phyloP scores from a whole-genome alignment of 768 basidiomycete species.

The Sarcomyxa edulis region DNA sequence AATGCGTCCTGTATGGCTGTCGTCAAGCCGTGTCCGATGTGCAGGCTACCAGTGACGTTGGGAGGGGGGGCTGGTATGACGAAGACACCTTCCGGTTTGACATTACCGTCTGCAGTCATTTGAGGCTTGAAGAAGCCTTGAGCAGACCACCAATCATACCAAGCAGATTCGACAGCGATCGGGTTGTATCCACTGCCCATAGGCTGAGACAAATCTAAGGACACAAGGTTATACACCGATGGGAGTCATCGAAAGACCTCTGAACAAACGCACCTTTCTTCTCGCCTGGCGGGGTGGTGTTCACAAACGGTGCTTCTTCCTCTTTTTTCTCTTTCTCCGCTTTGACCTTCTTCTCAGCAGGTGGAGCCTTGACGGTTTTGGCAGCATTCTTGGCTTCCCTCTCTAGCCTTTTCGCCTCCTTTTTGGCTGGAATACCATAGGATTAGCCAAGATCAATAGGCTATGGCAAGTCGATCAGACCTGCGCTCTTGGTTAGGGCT shows the following conservation, averaged over 20 bases:
- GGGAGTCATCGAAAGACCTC: not conserved
- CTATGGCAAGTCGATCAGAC: not conserved
- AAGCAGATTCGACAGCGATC: slow-evolving; percentile 87
- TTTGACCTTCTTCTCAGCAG: slow-evolving; percentile 68
- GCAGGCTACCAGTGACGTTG: slow-evolving; percentile 93
- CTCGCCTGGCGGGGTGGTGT: slow-evolving; percentile 83
- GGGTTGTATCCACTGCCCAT: slow-evolving; percentile 97
- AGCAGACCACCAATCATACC: slow-evolving; percentile 98
- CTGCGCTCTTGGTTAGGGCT: slow-evolving; percentile 8
- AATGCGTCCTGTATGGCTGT: slow-evolving; percentile 87
- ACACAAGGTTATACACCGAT: not conserved
- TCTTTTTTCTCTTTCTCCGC: slow-evolving; percentile 69
- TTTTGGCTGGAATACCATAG: slow-evolving; percentile 53
- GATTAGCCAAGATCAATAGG: not conserved
- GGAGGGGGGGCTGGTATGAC: slow-evolving; percentile 91
- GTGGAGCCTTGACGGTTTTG: slow-evolving; percentile 48
- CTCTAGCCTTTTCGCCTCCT: slow-evolving; percentile 77
- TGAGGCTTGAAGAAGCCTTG: slow-evolving; percentile 89
- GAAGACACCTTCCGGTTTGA: slow-evolving; percentile 65
- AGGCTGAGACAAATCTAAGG: slow-evolving; percentile 72
- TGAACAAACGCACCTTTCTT: slow-evolving; percentile 86
- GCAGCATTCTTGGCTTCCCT: slow-evolving; percentile 77
- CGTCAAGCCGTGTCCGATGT: slow-evolving; percentile 94
- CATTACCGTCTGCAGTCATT: slow-evolving; percentile 47
- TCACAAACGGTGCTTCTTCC: slow-evolving; percentile 74